Evolutionary conservation across 805 yeast genomes (phyloP).

Genomic region (Hanseniaspora occidentalis): DNA sequence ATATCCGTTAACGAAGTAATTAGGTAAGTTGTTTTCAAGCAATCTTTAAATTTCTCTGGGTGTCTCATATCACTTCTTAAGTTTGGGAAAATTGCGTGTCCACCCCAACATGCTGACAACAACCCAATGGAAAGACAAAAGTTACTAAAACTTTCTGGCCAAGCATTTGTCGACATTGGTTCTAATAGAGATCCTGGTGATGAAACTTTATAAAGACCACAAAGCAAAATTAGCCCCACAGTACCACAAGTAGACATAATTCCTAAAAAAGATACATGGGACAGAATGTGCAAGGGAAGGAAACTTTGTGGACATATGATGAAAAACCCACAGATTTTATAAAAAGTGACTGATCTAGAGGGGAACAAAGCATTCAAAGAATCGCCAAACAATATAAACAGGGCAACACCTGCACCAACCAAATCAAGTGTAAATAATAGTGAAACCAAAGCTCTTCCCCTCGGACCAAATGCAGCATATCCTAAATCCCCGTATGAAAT

Average conservation of each 20-base stretch:
- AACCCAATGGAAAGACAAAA: conserved; percentile 53
- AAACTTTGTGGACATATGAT: conserved; percentile 73
- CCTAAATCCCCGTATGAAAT: conserved; percentile 87
- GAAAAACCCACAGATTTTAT: conserved; percentile 57
- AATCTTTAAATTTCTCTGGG: conserved; percentile 40
- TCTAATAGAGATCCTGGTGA: conserved; percentile 65
- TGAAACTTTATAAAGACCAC: conserved; percentile 48
- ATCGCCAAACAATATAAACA: conserved; percentile 75
- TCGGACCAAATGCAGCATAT: conserved; percentile 69
- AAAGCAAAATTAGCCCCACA: conserved; percentile 40
- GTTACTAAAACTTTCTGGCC: conserved; percentile 43
- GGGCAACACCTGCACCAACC: conserved; percentile 69
- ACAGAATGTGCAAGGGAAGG: conserved; percentile 60
- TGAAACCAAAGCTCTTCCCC: conserved; percentile 64
- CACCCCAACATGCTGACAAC: conserved; percentile 74
- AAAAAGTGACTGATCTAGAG: conserved; percentile 34
- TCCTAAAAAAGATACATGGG: conserved; percentile 58
- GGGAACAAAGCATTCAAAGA: conserved; percentile 64
- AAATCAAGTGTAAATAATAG: conserved; percentile 64
- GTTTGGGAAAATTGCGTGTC: conserved; percentile 72
- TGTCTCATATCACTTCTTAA: conserved; percentile 60
- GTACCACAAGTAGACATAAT: conserved; percentile 58
- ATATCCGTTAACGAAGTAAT: conserved; percentile 50
- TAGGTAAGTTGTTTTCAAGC: conserved; percentile 45
- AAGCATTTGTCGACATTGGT: conserved; percentile 53